Percentiles rank a stretch among this genome's conserved stretches.
phyloP scores from a whole-genome alignment of 176 grass and related monocot genomes.

The Saccharum spontaneum region DNA sequence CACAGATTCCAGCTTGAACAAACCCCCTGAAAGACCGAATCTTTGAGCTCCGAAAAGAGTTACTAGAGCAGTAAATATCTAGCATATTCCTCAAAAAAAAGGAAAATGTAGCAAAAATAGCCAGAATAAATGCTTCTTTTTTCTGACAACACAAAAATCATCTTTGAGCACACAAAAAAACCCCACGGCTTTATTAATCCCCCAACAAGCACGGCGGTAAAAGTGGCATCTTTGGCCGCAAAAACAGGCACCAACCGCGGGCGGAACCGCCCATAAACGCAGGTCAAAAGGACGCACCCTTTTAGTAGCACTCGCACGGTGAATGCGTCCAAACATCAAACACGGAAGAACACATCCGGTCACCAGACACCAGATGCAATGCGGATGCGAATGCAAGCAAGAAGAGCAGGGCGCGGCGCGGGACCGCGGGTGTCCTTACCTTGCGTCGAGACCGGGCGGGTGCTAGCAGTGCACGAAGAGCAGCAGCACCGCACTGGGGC shows the following conservation, averaged over 20 bases:
- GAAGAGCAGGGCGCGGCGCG: not conserved
- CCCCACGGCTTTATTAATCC: too few relatives aligned
- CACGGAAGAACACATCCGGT: not conserved
- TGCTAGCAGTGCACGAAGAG: not conserved
- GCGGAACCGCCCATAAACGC: conserved; percentile 3
- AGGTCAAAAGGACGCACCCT: conserved; percentile 19
- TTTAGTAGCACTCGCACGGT: not conserved
- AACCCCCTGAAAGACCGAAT: not conserved
- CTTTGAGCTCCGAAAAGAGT: not conserved
- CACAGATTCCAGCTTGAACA: not conserved
- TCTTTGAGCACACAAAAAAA: not conserved
- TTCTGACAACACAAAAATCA: not conserved
- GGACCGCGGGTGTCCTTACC: not conserved
- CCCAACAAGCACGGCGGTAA: conserved; percentile 24
- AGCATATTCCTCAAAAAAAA: not conserved
- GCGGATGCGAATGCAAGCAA: not conserved
- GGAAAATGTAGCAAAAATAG: not conserved
- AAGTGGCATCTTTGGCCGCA: conserved; percentile 13
- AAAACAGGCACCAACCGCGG: conserved; percentile 22
- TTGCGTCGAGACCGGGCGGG: not conserved
- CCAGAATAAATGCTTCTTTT: not conserved
- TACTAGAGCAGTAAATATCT: not conserved
- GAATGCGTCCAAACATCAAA: not conserved
- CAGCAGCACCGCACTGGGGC: not conserved
- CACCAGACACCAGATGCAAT: not conserved